Conservation (phyloP, 257 asterid species). For the Agastache rugosa region DNA sequence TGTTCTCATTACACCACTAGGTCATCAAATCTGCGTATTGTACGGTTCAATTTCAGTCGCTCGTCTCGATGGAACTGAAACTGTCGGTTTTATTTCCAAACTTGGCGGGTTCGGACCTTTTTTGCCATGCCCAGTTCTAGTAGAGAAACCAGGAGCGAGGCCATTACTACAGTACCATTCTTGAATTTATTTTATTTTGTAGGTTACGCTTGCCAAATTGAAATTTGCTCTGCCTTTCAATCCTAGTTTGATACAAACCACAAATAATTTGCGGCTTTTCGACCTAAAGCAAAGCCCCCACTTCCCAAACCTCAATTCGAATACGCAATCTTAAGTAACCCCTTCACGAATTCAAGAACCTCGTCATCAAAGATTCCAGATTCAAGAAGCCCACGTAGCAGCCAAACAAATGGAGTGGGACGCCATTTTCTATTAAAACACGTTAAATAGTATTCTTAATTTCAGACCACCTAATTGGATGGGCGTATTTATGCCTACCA, state of each 20-base stretch:
- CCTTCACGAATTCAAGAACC: slow-evolving; percentile 26
- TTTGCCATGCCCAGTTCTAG: no score
- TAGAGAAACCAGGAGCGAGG: no score
- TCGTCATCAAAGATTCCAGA: slow-evolving; percentile 25
- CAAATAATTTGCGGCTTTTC: background rate
- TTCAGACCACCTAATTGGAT: slow-evolving; percentile 51
- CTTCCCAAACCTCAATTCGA: background rate
- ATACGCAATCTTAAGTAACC: slow-evolving; percentile 31
- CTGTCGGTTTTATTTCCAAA: background rate
- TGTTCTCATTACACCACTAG: no score
- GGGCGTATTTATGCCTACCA: slow-evolving; percentile 56
- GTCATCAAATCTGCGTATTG: no score
- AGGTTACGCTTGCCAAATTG: background rate
- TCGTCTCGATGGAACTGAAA: background rate
- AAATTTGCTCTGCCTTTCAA: background rate
- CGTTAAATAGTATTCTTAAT: background rate
- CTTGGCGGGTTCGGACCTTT: no score
- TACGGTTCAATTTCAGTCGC: no score
- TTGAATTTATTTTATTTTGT: no score
- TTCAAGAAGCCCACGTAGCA: slow-evolving; percentile 23
- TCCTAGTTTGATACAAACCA: background rate
- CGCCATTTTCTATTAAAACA: slow-evolving; percentile 23
- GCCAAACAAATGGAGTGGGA: slow-evolving; percentile 33
- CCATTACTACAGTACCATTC: no score
- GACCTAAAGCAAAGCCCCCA: slow-evolving; percentile 9